Conservation (phyloP, 108 stramenopile species). For the Nitzschia palea region DNA sequence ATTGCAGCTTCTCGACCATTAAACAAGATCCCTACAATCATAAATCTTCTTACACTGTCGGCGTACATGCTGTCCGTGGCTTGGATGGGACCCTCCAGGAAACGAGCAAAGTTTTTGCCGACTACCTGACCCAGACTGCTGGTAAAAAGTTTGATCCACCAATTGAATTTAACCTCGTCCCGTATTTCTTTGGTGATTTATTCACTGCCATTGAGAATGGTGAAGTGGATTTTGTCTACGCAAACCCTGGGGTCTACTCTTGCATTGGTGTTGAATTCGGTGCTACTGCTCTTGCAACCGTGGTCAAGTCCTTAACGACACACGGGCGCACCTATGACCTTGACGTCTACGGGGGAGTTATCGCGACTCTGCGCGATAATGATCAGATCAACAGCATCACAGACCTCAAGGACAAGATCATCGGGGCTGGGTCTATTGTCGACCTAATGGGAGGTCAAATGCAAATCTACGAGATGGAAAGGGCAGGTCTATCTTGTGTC, state of each 20-base stretch:
- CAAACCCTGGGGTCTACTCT: constrained; percentile 17
- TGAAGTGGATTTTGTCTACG: constrained; percentile 18
- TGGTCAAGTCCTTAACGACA: background rate
- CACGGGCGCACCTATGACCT: constrained; percentile 9
- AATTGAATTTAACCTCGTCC: constrained; percentile 9
- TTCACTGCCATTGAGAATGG: constrained; percentile 11
- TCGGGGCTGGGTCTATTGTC: constrained; percentile 33
- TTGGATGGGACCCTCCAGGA: too few species aligned
- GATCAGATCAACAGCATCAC: constrained; percentile 17
- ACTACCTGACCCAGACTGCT: constrained; percentile 19
- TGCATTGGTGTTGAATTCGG: constrained; percentile 18
- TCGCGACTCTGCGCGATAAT: background rate
- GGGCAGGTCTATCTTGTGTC: constrained; percentile 27
- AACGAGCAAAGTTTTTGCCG: constrained; percentile 10
- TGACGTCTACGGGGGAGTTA: constrained; percentile 18
- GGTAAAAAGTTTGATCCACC: constrained; percentile 21
- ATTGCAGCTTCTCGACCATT: background rate
- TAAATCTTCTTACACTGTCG: constrained; percentile 23
- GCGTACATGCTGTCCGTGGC: constrained; percentile 35
- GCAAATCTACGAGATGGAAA: constrained; percentile 39
- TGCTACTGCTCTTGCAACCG: constrained; percentile 6
- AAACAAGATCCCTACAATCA: constrained; percentile 6
- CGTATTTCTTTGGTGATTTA: background rate
- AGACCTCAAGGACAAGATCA: constrained; percentile 32
- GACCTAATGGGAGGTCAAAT: constrained; percentile 36